Conservation (phyloP, 2,329 filamentous ascomycete genomes). For the Dactylellina sp. region DNA sequence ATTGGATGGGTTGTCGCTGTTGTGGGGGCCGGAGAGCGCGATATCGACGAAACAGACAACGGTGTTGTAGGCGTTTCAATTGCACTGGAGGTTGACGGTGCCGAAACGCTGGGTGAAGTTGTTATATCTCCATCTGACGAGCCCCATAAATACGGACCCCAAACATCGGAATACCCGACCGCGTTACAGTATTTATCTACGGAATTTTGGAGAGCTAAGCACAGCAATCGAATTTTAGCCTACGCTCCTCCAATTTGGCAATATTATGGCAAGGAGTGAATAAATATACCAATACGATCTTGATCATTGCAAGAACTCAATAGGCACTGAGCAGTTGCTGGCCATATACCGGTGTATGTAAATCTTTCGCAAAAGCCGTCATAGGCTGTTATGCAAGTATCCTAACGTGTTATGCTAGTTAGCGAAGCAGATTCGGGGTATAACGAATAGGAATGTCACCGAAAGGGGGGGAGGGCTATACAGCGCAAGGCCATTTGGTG, state of each 20-base stretch:
- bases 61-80: neutral
- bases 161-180: slow-evolving; percentile 40
- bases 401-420: neutral
- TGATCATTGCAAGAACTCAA: slow-evolving; percentile 22
- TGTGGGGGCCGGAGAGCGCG: neutral
- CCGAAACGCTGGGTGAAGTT: neutral
- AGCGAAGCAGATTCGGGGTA: neutral
- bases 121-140: slow-evolving; percentile 7
- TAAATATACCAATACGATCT: slow-evolving; percentile 26
- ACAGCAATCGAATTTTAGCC: neutral
- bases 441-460: neutral
- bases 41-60: neutral
- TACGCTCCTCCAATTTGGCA: neutral
- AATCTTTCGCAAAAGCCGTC: slow-evolving; percentile 44
- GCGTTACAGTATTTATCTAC: slow-evolving; percentile 31
- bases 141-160: slow-evolving; percentile 42
- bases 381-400: slow-evolving; percentile 44
- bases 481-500: slow-evolving; percentile 46
- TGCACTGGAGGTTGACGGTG: neutral
- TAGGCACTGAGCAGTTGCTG: slow-evolving; percentile 41
- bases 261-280: neutral
- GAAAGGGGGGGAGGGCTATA: slow-evolving; percentile 9
- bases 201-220: slow-evolving; percentile 24
- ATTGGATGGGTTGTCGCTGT: neutral
- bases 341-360: slow-evolving; percentile 42